phyloP scores from a whole-genome alignment of 2,329 filamentous ascomycete species.

The Fonsecaea erecta region DNA sequence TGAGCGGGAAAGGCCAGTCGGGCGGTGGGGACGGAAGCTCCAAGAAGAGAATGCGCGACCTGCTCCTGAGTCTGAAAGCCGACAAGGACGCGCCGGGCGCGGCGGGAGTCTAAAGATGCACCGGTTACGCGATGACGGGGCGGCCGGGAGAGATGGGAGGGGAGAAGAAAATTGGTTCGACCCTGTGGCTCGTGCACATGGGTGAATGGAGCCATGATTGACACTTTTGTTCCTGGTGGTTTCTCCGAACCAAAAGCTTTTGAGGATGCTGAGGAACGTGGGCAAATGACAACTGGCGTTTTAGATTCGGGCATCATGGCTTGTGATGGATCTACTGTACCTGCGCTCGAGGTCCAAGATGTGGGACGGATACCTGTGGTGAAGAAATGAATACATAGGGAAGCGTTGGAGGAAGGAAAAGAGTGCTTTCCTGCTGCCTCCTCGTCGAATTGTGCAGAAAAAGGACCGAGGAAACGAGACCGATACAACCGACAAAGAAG shows the following conservation, averaged over 20 bases:
- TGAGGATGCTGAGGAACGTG: not conserved
- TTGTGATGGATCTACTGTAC: not conserved
- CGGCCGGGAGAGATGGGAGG: not conserved
- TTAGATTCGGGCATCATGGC: slow-evolving; percentile 3
- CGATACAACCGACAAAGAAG: not conserved
- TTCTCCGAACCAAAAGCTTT: not conserved
- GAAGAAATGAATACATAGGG: not conserved
- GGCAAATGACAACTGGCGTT: slow-evolving; percentile 3
- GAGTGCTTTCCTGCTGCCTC: not conserved
- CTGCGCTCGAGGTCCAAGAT: not conserved
- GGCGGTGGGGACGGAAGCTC: slow-evolving; percentile 88
- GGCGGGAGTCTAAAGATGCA: slow-evolving; percentile 48
- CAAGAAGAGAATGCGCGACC: slow-evolving; percentile 93
- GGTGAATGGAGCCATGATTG: not conserved
- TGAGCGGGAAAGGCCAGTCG: slow-evolving; percentile 84
- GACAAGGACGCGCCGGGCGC: slow-evolving; percentile 81
- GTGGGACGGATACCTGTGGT: not conserved
- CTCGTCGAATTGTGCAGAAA: not conserved
- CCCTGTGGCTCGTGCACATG: not conserved
- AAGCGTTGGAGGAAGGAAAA: not conserved
- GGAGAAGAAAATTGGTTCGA: not conserved
- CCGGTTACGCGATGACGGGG: not conserved
- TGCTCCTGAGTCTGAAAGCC: slow-evolving; percentile 85
- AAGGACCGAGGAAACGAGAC: not conserved
- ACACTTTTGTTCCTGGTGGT: not conserved